Conservation (phyloP, 179 eudicot species). For the Drosera spatulata region DNA sequence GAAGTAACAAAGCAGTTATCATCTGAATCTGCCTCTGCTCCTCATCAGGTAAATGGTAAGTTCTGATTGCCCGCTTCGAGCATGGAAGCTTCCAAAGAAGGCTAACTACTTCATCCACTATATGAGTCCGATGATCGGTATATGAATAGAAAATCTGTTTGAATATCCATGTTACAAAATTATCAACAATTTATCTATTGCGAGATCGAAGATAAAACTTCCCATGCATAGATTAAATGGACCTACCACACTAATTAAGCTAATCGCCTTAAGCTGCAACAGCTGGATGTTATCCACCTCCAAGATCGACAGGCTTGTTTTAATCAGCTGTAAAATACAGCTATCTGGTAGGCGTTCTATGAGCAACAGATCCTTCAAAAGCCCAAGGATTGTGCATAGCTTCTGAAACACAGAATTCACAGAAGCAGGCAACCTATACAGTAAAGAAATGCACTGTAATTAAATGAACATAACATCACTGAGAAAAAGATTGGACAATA, state of each 20-base stretch:
- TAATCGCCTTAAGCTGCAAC: constrained; percentile 87
- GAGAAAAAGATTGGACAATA: background rate
- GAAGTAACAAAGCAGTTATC: constrained; percentile 74
- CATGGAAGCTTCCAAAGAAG: constrained; percentile 78
- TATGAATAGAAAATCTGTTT: constrained; percentile 72
- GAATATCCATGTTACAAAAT: constrained; percentile 10
- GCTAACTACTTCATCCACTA: constrained; percentile 79
- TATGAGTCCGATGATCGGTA: constrained; percentile 67
- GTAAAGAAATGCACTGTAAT: constrained; percentile 3
- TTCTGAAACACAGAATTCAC: constrained; percentile 70
- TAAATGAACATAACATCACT: background rate
- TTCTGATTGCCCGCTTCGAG: constrained; percentile 68
- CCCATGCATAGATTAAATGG: constrained; percentile 5
- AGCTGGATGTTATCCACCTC: constrained; percentile 93
- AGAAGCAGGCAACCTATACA: constrained; percentile 60
- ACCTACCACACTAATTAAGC: constrained; percentile 81
- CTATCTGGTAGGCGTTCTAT: constrained; percentile 92
- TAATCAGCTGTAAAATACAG: constrained; percentile 85
- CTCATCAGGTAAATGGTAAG: constrained; percentile 89
- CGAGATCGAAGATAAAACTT: constrained; percentile 7
- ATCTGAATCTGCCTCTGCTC: constrained; percentile 98
- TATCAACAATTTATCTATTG: constrained; percentile 8
- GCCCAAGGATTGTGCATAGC: constrained; percentile 73
- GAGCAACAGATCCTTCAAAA: constrained; percentile 66
- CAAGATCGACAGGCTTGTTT: constrained; percentile 76